A percentile compares a stretch with the other conserved stretches of the same genome.
Evolutionary conservation across 495 filamentous ascomycete genomes (phyloP).

Genomic region (Neurospora sp.): DNA sequence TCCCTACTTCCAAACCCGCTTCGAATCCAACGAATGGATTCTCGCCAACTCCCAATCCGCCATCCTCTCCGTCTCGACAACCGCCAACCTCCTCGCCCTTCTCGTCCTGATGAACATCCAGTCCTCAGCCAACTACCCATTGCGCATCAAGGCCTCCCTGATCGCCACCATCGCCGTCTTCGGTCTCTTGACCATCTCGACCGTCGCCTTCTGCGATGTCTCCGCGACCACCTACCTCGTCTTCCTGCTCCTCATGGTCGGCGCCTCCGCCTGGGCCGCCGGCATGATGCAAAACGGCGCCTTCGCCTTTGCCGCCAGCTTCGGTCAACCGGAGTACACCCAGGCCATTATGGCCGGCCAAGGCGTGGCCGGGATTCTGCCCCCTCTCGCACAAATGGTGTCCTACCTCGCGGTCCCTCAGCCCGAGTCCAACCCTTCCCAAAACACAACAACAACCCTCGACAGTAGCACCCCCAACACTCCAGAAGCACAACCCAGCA

Average conservation of each 20-base stretch:
- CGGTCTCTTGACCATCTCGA: constrained; percentile 69
- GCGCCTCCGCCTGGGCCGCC: constrained; percentile 61
- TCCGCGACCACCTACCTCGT: constrained; percentile 58
- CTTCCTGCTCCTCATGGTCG: constrained; percentile 80
- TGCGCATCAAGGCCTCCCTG: constrained; percentile 66
- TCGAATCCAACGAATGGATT: constrained; percentile 59
- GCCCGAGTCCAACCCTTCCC: constrained; percentile 6
- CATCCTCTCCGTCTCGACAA: constrained; percentile 74
- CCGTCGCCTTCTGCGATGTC: constrained; percentile 49
- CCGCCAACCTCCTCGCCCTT: constrained; percentile 67
- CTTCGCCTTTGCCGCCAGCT: constrained; percentile 82
- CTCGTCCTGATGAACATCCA: constrained; percentile 71
- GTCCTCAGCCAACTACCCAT: constrained; percentile 68
- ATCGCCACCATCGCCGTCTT: constrained; percentile 64
- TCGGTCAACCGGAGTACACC: constrained; percentile 75
- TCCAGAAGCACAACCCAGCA: constrained; percentile 27
- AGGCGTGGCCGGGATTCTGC: constrained; percentile 83
- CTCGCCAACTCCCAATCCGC: constrained; percentile 74
- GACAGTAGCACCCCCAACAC: background rate
- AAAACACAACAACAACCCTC: background rate
- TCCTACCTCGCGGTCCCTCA: constrained; percentile 64
- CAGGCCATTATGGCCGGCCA: constrained; percentile 96
- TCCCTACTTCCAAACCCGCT: constrained; percentile 84
- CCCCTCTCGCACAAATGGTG: constrained; percentile 74
- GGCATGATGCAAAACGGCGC: constrained; percentile 89